phyloP scores from a whole-genome alignment of 768 basidiomycete species.

The Dendrothele bispora region DNA sequence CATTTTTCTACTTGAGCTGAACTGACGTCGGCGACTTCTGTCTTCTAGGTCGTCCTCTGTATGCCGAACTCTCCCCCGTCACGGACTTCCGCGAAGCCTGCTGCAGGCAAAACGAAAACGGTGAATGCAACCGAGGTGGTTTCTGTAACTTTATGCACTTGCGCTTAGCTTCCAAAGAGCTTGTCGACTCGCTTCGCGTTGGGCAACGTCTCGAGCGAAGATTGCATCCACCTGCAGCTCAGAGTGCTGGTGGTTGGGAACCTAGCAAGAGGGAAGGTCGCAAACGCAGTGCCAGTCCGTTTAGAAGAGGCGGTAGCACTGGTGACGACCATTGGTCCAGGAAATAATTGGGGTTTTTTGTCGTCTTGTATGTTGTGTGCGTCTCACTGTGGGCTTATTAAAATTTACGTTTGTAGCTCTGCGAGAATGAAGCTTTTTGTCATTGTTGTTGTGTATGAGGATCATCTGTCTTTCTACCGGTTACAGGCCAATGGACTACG shows the following conservation, averaged over 20 bases:
- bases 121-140: conserved; percentile 96
- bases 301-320: conserved; percentile 54
- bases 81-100: conserved; percentile 99
- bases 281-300: conserved; percentile 68
- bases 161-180: conserved; percentile 80
- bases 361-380: background rate
- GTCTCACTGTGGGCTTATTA: no score
- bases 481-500: no score
- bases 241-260: conserved; percentile 83
- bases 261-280: conserved; percentile 56
- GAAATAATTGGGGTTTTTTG: conserved; percentile 33
- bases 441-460: no score
- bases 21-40: no score
- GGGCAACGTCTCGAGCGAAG: conserved; percentile 85
- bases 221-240: conserved; percentile 60
- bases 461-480: no score
- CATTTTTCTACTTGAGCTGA: conserved; percentile 12
- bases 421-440: no score
- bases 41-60: conserved; percentile 79
- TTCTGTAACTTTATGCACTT: conserved; percentile 99
- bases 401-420: no score
- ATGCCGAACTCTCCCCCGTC: conserved; percentile 96
- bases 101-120: conserved; percentile 98
- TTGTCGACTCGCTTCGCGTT: conserved; percentile 74
- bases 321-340: conserved; percentile 82